A percentile compares a stretch with the other conserved stretches of the same genome.
phyloP scores from a whole-genome alignment of 106 monocot genomes.

The Phalaenopsis equestris region DNA sequence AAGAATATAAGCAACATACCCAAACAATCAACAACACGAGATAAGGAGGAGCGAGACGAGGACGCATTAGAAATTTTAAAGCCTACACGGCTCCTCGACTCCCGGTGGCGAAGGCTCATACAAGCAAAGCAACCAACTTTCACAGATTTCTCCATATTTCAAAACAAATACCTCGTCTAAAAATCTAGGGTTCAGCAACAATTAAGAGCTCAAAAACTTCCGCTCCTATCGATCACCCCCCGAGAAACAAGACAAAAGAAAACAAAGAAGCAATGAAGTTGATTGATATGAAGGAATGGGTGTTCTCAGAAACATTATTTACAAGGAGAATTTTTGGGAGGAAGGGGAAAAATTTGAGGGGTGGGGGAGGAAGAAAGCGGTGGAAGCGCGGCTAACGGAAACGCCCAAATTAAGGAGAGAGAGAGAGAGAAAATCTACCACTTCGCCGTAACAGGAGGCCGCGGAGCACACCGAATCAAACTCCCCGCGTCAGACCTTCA shows the following conservation, averaged over 20 bases:
- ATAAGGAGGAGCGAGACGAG: conserved; percentile 16
- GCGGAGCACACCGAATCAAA: too few relatives aligned
- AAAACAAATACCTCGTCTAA: too few relatives aligned
- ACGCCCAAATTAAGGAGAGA: not conserved
- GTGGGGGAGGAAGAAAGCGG: not conserved
- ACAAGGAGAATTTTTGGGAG: not conserved
- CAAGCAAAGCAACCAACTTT: conserved; percentile 41
- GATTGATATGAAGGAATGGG: too few relatives aligned
- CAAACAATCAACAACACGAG: conserved; percentile 18
- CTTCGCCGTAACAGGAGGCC: too few relatives aligned
- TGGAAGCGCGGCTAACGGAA: not conserved
- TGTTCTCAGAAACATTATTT: too few relatives aligned
- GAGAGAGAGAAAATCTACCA: not conserved
- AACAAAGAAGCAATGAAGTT: too few relatives aligned
- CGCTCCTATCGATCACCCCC: too few relatives aligned
- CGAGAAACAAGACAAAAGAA: too few relatives aligned
- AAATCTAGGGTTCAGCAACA: too few relatives aligned
- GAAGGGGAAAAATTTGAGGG: not conserved
- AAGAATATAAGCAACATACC: conserved; percentile 9
- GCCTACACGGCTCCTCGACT: conserved; percentile 10
- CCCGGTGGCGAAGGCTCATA: conserved; percentile 20
- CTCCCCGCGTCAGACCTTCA: too few relatives aligned
- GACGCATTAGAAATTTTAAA: not conserved
- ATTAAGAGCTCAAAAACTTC: too few relatives aligned
- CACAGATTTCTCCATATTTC: not conserved